These are phyloP conservation scores for Nannizzia gypsea DNA, from an alignment of 2,329 filamentous ascomycete genomes.

Conservation along the genomic window DNA sequence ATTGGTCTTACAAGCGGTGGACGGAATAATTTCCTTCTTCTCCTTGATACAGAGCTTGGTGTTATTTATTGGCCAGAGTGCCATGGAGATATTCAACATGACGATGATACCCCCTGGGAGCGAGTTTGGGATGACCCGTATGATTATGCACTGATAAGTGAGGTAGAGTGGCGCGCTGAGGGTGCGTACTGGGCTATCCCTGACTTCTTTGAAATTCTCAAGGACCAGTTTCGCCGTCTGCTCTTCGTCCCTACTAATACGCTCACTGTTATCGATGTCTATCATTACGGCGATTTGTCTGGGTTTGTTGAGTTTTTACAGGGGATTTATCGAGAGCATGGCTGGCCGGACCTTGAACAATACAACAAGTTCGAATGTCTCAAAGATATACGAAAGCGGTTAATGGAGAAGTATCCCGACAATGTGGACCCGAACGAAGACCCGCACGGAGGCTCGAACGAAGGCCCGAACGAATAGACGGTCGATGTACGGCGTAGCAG, in stretches of 20 bases:
- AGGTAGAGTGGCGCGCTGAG: slow-evolving; percentile 17
- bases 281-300: slow-evolving; percentile 8
- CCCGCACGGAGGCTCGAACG: not conserved
- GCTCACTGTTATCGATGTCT: slow-evolving; percentile 12
- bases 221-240: slow-evolving; percentile 18
- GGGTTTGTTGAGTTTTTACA: slow-evolving; percentile 10
- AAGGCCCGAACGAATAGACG: not conserved
- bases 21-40: slow-evolving; percentile 13
- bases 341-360: slow-evolving; percentile 22
- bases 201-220: slow-evolving; percentile 20
- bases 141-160: slow-evolving; percentile 16
- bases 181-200: slow-evolving; percentile 18
- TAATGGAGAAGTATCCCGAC: slow-evolving; percentile 13
- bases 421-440: slow-evolving; percentile 17
- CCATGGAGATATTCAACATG: slow-evolving; percentile 4
- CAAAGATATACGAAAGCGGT: slow-evolving; percentile 14
- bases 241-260: slow-evolving; percentile 15
- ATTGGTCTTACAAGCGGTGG: slow-evolving; percentile 7
- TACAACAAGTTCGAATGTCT: slow-evolving; percentile 24
- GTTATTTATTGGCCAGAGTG: slow-evolving; percentile 20
- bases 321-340: slow-evolving; percentile 23
- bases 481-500: not conserved
- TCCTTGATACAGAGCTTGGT: slow-evolving; percentile 22
- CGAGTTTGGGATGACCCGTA: slow-evolving; percentile 16
- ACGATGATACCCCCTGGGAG: slow-evolving; percentile 8